Conservation (phyloP, 495 filamentous ascomycete genomes). For the Niebla homalea region DNA sequence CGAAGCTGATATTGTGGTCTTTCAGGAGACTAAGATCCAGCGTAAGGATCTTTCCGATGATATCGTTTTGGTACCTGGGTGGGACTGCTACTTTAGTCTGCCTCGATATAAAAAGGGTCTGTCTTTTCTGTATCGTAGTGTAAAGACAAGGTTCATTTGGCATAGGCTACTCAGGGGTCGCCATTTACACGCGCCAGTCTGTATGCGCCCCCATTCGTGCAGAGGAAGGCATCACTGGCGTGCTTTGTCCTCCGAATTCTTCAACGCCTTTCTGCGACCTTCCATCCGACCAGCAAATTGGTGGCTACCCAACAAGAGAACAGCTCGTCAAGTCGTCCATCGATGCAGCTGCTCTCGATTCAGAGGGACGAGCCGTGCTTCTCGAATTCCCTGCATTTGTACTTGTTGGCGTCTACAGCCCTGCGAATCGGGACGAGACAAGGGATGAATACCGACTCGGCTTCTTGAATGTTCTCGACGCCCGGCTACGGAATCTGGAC, state of each 20-base stretch:
- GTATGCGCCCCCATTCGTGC: conserved; percentile 79
- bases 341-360: conserved; percentile 65
- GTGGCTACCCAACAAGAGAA: conserved; percentile 66
- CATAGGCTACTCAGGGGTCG: conserved; percentile 89
- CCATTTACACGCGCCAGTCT: conserved; percentile 84
- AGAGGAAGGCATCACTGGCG: conserved; percentile 84
- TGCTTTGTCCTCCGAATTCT: conserved; percentile 64
- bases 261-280: conserved; percentile 63
- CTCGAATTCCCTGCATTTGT: conserved; percentile 94
- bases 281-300: conserved; percentile 66
- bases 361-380: conserved; percentile 84
- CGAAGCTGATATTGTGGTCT: conserved; percentile 83
- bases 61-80: conserved; percentile 89
- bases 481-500: conserved; percentile 72
- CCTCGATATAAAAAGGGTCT: conserved; percentile 85
- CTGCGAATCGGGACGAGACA: conserved; percentile 75
- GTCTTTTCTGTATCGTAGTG: neutral
- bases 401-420: conserved; percentile 78
- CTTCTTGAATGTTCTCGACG: conserved; percentile 69
- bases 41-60: conserved; percentile 86
- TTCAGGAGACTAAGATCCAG: conserved; percentile 96
- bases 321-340: conserved; percentile 49
- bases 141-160: conserved; percentile 5
- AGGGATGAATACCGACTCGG: conserved; percentile 69
- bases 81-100: conserved; percentile 93